These are phyloP conservation scores for Syzygium syzygioides DNA, from an alignment of 441 rosid genomes.

Conservation along the genomic window DNA sequence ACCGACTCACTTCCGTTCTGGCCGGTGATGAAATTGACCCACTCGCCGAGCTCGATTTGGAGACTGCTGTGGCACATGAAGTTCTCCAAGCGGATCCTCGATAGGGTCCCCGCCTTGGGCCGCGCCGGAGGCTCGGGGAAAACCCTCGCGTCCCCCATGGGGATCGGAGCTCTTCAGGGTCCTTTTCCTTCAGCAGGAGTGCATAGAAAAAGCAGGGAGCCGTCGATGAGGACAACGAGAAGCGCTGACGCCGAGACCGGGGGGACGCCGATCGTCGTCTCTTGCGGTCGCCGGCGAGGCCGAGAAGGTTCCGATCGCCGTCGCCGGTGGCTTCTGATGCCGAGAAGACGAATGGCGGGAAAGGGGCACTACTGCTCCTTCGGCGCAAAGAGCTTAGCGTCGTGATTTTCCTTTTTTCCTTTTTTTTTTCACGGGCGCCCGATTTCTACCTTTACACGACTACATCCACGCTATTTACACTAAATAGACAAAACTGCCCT, in stretches of 20 bases:
- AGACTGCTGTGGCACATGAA: slow-evolving; percentile 84
- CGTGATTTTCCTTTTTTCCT: no score
- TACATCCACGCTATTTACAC: no score
- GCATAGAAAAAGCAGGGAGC: not conserved
- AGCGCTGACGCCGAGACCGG: not conserved
- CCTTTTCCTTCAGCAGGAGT: not conserved
- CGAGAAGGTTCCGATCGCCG: not conserved
- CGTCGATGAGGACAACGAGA: not conserved
- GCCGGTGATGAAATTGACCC: slow-evolving; percentile 85
- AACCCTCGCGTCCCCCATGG: slow-evolving; percentile 4
- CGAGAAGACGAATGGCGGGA: not conserved
- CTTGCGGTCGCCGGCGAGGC: not conserved
- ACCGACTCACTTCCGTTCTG: slow-evolving; percentile 68
- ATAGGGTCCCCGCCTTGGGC: slow-evolving; percentile 53
- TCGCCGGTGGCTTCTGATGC: not conserved
- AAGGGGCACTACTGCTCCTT: not conserved
- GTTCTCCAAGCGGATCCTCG: slow-evolving; percentile 66
- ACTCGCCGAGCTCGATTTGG: slow-evolving; percentile 62
- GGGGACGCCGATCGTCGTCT: not conserved
- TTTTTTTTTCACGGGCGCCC: no score
- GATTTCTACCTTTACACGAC: no score
- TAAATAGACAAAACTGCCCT: no score
- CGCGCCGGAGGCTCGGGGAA: slow-evolving; percentile 11
- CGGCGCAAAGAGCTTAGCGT: not conserved
- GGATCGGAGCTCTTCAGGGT: not conserved